These are phyloP conservation scores for Apiospora malaysiana DNA, from an alignment of 2,329 filamentous ascomycete species.

Conservation along the genomic window DNA sequence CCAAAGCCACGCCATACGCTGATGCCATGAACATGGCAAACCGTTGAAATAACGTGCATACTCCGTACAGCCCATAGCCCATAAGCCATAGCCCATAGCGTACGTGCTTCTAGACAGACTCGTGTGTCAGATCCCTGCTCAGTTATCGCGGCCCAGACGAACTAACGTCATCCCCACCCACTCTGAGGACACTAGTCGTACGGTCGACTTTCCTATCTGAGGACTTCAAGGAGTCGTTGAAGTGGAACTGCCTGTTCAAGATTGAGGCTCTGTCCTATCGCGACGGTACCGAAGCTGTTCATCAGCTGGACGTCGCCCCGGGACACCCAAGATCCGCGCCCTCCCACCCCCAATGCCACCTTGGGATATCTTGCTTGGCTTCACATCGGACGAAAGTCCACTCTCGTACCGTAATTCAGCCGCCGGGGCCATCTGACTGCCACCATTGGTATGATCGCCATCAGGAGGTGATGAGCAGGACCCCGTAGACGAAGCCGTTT, in stretches of 20 bases:
- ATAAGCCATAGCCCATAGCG: no score
- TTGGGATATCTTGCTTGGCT: background rate
- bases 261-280: background rate
- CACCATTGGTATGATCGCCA: background rate
- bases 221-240: background rate
- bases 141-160: background rate
- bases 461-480: background rate
- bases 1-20: background rate
- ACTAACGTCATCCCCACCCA: slow-evolving; percentile 1
- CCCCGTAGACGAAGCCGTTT: slow-evolving; percentile 1
- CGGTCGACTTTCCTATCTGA: background rate
- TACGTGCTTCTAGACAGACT: background rate
- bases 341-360: background rate
- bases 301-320: background rate
- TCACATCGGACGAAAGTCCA: background rate
- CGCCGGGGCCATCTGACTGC: slow-evolving; percentile 11
- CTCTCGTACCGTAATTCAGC: background rate
- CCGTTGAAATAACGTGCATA: no score
- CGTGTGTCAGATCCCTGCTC: slow-evolving; percentile 6
- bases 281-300: background rate
- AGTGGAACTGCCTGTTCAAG: background rate
- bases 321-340: background rate
- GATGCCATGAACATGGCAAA: background rate
- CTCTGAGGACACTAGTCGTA: background rate
- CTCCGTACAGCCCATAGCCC: no score